Evolutionary conservation across 257 asterid genomes (phyloP), one percentile per base, ranked within the genome.

Genomic region (Nicotiana attenuata): DNA sequence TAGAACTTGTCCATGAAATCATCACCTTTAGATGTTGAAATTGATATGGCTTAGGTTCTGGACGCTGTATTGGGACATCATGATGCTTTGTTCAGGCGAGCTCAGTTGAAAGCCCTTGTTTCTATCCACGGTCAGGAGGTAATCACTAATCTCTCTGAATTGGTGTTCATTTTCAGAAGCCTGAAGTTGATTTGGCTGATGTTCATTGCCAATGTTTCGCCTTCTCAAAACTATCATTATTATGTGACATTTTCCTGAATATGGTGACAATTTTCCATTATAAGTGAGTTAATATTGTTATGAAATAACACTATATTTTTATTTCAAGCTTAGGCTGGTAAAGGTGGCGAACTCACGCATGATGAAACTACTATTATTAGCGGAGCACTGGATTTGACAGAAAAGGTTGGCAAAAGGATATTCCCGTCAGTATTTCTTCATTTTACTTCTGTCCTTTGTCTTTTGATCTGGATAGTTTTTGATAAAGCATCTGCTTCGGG

Each of bases 331-430:
- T 81, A 96, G 98, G 99, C 94, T n/a, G 99, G 99, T 77, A 93
- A 88, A 90, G 99, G 98, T 19, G 98, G 99, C 79, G 99, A 96
- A 84, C 96, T 96, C 82, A 86, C 98, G 52, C 98, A 93, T 66
- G 95, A 90, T 81, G 99, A 96, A 88, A 88, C 98, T 79, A 93
- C 99, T 47, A 96, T 96, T 81, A 96, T 96, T 63, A 92, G 94
- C 35, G 99, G 99, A 79, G 98, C 99, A 71, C 90, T 96, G 76
- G 99, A 96, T 92, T 90, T 96, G 93, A 92, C 98, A n/a, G 92
- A 86, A 87, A 96, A 96, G 97, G 99, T 81, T 68, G 17, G 61
- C 82, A 59, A 77, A 64, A 81, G 33, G 38, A 55, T 69, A 64
- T 31, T 55, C 15, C 79, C 14, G 24, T 45, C 55, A 63, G 3